These are phyloP conservation scores for Narthecium ossifragum DNA, from an alignment of 106 monocot species.

Conservation along the genomic window DNA sequence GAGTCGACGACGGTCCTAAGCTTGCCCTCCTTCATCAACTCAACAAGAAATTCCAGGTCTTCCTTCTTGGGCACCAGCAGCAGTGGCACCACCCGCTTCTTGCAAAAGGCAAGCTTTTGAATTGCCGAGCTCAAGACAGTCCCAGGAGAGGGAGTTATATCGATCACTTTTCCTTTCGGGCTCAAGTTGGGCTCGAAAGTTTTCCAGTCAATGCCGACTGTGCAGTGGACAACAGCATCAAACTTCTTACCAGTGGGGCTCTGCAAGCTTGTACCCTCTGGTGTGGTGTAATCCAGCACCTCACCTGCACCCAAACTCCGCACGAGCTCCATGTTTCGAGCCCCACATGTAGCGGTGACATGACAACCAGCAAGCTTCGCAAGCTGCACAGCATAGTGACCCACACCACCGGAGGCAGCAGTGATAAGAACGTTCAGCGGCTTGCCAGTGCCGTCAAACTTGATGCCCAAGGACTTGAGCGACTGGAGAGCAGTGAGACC, in stretches of 20 bases:
- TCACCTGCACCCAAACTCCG: constrained; percentile 33
- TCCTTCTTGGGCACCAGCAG: constrained; percentile 9
- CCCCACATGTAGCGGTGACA: constrained; percentile 43
- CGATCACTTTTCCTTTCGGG: constrained; percentile 15
- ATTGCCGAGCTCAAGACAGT: constrained; percentile 4
- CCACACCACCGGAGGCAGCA: constrained; percentile 50
- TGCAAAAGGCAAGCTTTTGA: constrained; percentile 18
- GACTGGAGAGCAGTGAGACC: constrained; percentile 41
- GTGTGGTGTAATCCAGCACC: constrained; percentile 46
- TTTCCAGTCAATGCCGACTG: constrained; percentile 19
- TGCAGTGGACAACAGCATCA: constrained; percentile 33
- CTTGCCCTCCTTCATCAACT: constrained; percentile 32
- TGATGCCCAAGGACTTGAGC: constrained; percentile 10
- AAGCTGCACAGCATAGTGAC: constrained; percentile 35
- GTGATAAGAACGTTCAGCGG: constrained; percentile 30
- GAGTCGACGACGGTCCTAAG: constrained; percentile 43
- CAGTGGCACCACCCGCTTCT: constrained; percentile 20
- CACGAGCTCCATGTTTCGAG: constrained; percentile 30
- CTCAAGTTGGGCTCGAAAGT: constrained; percentile 24
- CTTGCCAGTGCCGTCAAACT: constrained; percentile 1
- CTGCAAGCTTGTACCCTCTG: constrained; percentile 25
- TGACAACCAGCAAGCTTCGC: constrained; percentile 28
- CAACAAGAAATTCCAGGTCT: constrained; percentile 29
- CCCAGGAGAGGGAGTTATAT: constrained; percentile 8
- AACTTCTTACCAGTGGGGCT: constrained; percentile 32